Base-by-base conservation (phyloP, 2,329 filamentous ascomycete species). In the Clonostachys chloroleuca region DNA sequence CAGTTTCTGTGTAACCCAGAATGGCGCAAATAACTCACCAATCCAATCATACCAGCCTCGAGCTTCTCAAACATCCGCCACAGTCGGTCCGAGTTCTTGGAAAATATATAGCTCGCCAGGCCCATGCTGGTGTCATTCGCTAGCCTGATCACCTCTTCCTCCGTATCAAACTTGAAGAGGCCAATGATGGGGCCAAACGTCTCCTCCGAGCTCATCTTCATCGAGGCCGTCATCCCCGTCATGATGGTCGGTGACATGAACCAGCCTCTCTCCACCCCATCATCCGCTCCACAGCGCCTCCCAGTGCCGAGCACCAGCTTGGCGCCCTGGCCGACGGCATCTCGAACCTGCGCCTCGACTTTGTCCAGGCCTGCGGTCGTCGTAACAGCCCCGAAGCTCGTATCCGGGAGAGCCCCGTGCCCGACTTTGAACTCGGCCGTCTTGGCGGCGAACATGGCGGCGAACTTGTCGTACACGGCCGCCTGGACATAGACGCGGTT, bases 181-280 rank as follows among this genome's bases (percentile, higher is more conserved):
- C 43, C 37, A 2, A 48, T 50, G 4, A 53, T 16, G 8, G 54
- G 54, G 2, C 50, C 57, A 39, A 55, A 58, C 10, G 47, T 51
- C 47, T 58, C 56, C n/a, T 52, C 46, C 2, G 13, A 33, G 5
- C 16, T 40, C 0, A 54, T 37, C 7, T 33, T 14, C 46, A 54
- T 54, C 5, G 49, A 44, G 34, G 37, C 24, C 35, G 46, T 51
- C 6, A 56, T 46, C 34, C 80, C 81, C 18, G 80, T 77, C 48
- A 90, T 75, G 16, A 89, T 79, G 0, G 86, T 89, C 1, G 83
- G 83, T 40, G 2, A 89, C 69, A 34, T 86, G 77, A 5, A 79
- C 70, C 44, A 85, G 66, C 59, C 73, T 77, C 57, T 84, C 73
- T 5, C 86, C 86, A 16, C 84, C 84, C 18, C 18, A 18, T 18